Conservation (phyloP, 2,329 filamentous ascomycete genomes). For the Daldinia sp. region DNA sequence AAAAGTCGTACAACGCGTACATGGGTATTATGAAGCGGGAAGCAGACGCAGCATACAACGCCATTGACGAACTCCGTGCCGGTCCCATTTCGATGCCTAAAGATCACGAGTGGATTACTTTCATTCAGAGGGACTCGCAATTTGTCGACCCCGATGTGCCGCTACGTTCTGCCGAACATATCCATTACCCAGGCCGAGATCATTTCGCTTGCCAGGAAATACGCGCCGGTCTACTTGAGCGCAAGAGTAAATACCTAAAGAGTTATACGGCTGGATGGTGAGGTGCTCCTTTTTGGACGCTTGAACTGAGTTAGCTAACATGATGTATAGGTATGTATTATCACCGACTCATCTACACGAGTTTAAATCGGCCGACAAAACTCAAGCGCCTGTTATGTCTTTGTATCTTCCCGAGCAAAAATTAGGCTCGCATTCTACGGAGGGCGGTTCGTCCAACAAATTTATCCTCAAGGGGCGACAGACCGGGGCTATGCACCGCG, state of each 20-base stretch:
- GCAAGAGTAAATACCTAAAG: constrained; percentile 98
- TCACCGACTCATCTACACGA: constrained; percentile 97
- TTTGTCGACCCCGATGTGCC: constrained; percentile 87
- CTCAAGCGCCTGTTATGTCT: constrained; percentile 93
- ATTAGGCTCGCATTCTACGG: constrained; percentile 86
- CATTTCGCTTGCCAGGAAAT: constrained; percentile 85
- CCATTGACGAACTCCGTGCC: constrained; percentile 81
- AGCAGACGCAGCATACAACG: constrained; percentile 79
- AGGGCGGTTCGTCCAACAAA: constrained; percentile 88
- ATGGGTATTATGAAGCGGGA: constrained; percentile 91
- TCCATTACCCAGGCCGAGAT: constrained; percentile 90
- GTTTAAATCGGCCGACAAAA: constrained; percentile 97
- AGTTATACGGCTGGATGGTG: constrained; percentile 96
- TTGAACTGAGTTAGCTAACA: constrained; percentile 36
- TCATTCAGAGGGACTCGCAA: constrained; percentile 81
- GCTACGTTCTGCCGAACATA: constrained; percentile 79
- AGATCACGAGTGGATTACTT: constrained; percentile 87
- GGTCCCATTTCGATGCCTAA: constrained; percentile 94
- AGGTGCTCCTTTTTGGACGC: constrained; percentile 46
- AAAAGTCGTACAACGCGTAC: constrained; percentile 96
- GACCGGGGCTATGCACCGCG: constrained; percentile 89
- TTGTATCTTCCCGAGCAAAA: constrained; percentile 95
- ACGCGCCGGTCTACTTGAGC: constrained; percentile 87
- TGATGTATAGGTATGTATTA: constrained; percentile 78
- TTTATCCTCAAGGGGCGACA: constrained; percentile 98